phyloP scores from a whole-genome alignment of 768 basidiomycete species.

The Lentinula sp. region DNA sequence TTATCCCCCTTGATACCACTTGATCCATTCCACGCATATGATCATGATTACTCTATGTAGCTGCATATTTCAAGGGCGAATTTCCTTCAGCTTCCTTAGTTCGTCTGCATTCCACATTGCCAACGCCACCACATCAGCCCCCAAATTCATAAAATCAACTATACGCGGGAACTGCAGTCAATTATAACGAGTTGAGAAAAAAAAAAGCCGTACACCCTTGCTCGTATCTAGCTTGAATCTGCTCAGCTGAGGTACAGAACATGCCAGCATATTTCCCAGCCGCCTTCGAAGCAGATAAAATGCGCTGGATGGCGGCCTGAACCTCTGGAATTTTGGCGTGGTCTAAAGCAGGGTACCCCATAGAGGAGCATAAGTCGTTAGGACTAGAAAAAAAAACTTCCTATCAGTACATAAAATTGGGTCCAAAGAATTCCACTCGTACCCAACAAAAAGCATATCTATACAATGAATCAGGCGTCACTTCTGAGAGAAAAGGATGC shows the following conservation, averaged over 20 bases:
- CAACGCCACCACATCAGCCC: slow-evolving; percentile 12
- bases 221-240: slow-evolving; percentile 11
- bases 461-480: not conserved
- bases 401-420: not conserved
- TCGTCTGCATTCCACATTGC: slow-evolving; percentile 12
- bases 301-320: slow-evolving; percentile 11
- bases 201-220: too few relatives aligned
- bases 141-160: slow-evolving; percentile 16
- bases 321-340: slow-evolving; percentile 13
- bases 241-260: slow-evolving; percentile 12
- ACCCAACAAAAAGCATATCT: slow-evolving; percentile 14
- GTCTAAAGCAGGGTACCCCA: slow-evolving; percentile 12
- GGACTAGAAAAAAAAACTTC: not conserved
- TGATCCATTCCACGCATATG: too few relatives aligned
- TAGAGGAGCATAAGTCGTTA: slow-evolving; percentile 13
- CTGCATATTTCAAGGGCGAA: not conserved
- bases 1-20: too few relatives aligned
- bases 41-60: too few relatives aligned
- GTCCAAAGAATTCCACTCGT: not conserved
- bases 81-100: not conserved
- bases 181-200: not conserved
- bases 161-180: not conserved
- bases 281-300: slow-evolving; percentile 12
- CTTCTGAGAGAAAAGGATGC: not conserved
- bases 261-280: slow-evolving; percentile 15